Evolutionary conservation across 2,329 filamentous ascomycete genomes (phyloP).

Genomic region (Phyllosticta citribraziliensis): DNA sequence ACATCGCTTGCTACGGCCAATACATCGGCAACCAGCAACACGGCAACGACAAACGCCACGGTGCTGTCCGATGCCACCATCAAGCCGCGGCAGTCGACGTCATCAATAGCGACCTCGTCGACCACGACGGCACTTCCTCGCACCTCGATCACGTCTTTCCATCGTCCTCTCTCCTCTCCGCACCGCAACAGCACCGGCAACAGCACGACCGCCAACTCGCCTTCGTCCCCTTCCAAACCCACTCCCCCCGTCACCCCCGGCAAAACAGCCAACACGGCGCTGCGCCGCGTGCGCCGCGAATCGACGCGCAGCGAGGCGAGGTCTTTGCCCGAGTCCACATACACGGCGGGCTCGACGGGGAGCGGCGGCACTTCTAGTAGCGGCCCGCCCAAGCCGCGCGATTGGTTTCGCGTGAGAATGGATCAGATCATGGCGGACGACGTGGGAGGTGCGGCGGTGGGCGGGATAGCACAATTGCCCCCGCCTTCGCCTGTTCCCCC

Average conservation of each 20-base stretch:
- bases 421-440: not conserved
- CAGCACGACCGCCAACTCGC: not conserved
- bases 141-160: not conserved
- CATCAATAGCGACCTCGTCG: not conserved
- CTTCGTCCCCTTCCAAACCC: not conserved
- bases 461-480: not conserved
- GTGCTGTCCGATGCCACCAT: not conserved
- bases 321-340: not conserved
- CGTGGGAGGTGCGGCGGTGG: not conserved
- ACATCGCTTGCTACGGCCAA: not conserved
- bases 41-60: not conserved
- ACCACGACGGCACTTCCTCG: not conserved
- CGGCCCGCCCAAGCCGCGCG: not conserved
- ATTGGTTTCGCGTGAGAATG: slow-evolving; percentile 11
- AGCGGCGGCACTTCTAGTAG: not conserved
- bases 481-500: not conserved
- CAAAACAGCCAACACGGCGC: not conserved
- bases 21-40: not conserved
- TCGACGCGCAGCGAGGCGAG: not conserved
- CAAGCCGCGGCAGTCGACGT: not conserved
- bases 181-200: not conserved
- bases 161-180: not conserved
- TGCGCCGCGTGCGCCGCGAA: not conserved
- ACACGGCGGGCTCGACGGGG: not conserved
- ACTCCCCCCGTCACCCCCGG: not conserved